Base-by-base conservation (phyloP, 306 rosid genomes). In the Betula pendula region DNA sequence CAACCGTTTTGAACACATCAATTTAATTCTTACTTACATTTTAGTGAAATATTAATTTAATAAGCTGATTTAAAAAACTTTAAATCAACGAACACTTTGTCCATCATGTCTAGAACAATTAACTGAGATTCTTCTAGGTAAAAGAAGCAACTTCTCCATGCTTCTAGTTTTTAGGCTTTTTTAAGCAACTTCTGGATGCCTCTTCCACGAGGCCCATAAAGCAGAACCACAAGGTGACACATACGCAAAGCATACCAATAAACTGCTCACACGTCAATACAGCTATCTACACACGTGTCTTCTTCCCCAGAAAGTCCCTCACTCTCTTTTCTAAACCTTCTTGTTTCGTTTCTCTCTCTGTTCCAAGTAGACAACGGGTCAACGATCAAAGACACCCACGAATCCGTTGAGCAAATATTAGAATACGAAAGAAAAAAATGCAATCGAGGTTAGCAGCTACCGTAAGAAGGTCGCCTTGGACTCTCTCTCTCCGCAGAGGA, bases 371-470 rank as follows among this genome's bases (percentile, higher is more conserved):
- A 52, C n/a, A 55, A 17, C 1, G 19, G 42, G 6, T 44, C n/a
- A 55, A 17, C 1, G 19, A 59, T 3, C 12, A 6, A 56, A 27
- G 27, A 60, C 42, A 51, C 47, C 16, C 67, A 19, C 51, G 31
- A 52, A 40, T 51, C 4, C 22, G 24, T 13, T 48, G 31, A 31
- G 29, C 3, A 12, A 49, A 16, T 31, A 17, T 47, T 8, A 48
- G 49, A 59, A 43, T 17, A 25, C 20, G 29, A 51, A 27, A 2
- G 53, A 22, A 13, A 56, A 56, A 42, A 9, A 90, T 87, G 96
- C 93, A 85, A 44, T 81, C 88, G 56, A 84, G 81, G 73, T 0
- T 86, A 33, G 79, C 69, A 60, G 75, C 75, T 4, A 50, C 81
- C 43, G 69, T 80, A 42, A 81, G 74, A 35, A 81, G 70, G 55